Evolutionary conservation across 1,284 basidiomycete genomes (phyloP).

Genomic region (Ceratobasidium sp.): DNA sequence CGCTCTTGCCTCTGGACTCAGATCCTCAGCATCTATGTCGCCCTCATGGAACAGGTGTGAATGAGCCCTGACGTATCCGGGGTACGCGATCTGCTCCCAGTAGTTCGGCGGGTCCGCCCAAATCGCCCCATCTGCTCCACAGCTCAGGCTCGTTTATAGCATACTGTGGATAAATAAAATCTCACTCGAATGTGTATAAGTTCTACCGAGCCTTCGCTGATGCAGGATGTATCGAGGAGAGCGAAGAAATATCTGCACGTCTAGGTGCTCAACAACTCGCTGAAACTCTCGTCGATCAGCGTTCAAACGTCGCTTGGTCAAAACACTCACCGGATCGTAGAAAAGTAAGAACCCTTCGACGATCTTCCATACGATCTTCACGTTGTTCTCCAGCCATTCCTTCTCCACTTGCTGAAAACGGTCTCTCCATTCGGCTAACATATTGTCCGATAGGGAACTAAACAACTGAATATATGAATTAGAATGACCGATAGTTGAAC

Average conservation of each 20-base stretch:
- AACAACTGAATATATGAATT: slow-evolving; percentile 54
- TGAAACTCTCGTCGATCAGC: neutral
- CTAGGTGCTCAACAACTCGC: neutral
- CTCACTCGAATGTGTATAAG: neutral
- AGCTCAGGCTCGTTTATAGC: neutral
- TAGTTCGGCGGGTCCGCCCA: slow-evolving; percentile 52
- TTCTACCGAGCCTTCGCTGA: neutral
- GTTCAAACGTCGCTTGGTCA: neutral
- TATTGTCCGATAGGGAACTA: neutral
- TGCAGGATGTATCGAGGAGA: neutral
- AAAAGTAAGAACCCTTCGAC: slow-evolving; percentile 12
- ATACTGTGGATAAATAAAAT: too few species aligned
- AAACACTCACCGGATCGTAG: slow-evolving; percentile 2
- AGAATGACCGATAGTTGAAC: too few species aligned
- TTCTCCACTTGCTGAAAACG: neutral
- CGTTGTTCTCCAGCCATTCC: neutral
- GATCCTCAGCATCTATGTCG: slow-evolving; percentile 79
- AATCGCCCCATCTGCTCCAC: slow-evolving; percentile 1
- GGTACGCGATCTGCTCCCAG: slow-evolving; percentile 94
- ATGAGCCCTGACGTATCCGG: slow-evolving; percentile 90
- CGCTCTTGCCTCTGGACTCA: slow-evolving; percentile 51
- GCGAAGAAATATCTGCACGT: slow-evolving; percentile 2
- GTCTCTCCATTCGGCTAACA: neutral
- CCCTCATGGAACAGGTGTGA: slow-evolving; percentile 72
- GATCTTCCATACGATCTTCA: neutral